Evolutionary conservation across 257 asterid species (phyloP), one percentile per base, ranked within the genome.

Genomic region (Capsicum rhomboideum): DNA sequence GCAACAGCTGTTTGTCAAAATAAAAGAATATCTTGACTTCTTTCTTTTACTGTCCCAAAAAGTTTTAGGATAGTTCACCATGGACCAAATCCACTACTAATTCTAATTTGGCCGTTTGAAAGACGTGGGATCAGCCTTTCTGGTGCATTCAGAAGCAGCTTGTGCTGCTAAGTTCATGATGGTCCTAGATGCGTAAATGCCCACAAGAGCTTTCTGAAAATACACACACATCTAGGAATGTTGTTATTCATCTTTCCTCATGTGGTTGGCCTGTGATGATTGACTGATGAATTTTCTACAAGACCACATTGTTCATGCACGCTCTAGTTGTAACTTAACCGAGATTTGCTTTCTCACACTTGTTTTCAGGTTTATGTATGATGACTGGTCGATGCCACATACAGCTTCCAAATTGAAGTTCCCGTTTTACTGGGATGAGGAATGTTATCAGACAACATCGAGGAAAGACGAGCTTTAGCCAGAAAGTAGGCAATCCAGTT

Each of bases 301-400:
- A 26, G 58, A 18, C 81, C 28, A 50, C 8, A 28, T 64, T 67
- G 21, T 82, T 61, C 79, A 40, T 20, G 69, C 74, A 37, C 28
- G 29, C 12, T 55, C 31, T 23, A 31, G 44, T 80, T 18, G 80
- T 79, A 69, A 29, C 40, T n/a, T 50, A 52, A 31, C 82, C 12
- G 8, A 14, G 74, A 20, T 63, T 56, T 58, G 34, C 4, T 61
- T n/a, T 21, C 49, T 53, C 14, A 53, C 78, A 63, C 82, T 87
- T 83, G 82, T 54, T 88, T 88, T 40, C 91, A 96, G 99, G 96
- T 96, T 96, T 91, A 85, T 88, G 61, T 96, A 96, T 6, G 93
- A 93, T 68, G 98, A 94, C 84, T 96, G 98, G 98, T 78, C 53
- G 34, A 87, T 96, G 98, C 98, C 98, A 20, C 99, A 96, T 72